Base-by-base conservation (phyloP, 2,329 filamentous ascomycete genomes). In the Madurella mycetomatis region DNA sequence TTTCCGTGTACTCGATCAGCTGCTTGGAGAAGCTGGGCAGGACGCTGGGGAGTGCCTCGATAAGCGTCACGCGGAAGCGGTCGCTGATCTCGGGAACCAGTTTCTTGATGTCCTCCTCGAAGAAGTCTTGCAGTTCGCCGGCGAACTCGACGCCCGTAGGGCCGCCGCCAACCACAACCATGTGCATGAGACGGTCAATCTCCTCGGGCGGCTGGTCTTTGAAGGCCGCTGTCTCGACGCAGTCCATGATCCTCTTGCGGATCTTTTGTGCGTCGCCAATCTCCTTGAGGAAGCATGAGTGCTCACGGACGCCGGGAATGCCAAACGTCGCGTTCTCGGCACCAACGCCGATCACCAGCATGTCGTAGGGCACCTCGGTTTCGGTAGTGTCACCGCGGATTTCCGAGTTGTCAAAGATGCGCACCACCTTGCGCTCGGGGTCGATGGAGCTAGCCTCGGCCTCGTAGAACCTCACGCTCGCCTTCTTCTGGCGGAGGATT, bases 161-260 rank as follows among this genome's bases (percentile, higher is more conserved):
- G 56, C 92, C 92, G 75, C 92, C 92, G 64, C 92, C 88, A 49
- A 91, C 88, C 44, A 92, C 92, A 52, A 99, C 94, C 92, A 97
- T 97, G 81, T 97, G 92, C 71, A 99, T 82, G 66, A 99, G 84
- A 64, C 94, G 90, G 77, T 95, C 87, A 69, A 95, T 79, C 76
- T 99, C 95, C 62, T 94, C 90, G 15, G 82, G 77, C 39, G 83
- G 80, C 77, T 99, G 94, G 69, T 91, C 92, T 83, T 97, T 97
- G 86, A 99, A 96, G 59, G 90, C 92, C 49, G 94, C 94, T 37
- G 92, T 96, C 78, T 99, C 94, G 65, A 96, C 92, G 72, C 94
- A 99, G 77, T 99, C 94, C 94, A 99, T 99, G 74, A 99, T 96
- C 75, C 90, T 91, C 81, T 92, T 96, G 69, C 94, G 90, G 70